Conservation (phyloP, 1,284 basidiomycete species). For the Heterobasidion parviporum region DNA sequence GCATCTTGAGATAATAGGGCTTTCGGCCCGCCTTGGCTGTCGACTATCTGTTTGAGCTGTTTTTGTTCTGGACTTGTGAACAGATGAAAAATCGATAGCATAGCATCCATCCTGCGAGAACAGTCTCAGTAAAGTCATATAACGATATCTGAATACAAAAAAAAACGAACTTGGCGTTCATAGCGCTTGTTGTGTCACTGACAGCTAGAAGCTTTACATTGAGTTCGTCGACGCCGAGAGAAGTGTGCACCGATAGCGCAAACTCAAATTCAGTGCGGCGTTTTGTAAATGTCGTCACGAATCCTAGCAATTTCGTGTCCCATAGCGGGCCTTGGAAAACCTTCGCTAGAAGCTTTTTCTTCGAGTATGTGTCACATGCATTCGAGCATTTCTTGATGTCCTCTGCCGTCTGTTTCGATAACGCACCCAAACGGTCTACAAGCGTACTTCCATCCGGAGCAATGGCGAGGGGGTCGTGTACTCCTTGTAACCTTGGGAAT, state of each 20-base stretch:
- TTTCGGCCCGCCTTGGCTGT: constrained; percentile 4
- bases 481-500: constrained; percentile 11
- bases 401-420: constrained; percentile 15
- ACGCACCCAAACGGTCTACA: constrained; percentile 13
- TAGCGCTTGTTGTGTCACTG: constrained; percentile 12
- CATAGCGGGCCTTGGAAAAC: constrained; percentile 28
- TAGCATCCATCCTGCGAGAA: constrained; percentile 1
- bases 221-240: constrained; percentile 22
- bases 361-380: constrained; percentile 22
- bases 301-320: constrained; percentile 26
- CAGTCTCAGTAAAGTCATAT: not conserved
- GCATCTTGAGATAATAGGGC: not conserved
- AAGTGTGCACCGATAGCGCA: constrained; percentile 25
- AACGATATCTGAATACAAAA: not conserved
- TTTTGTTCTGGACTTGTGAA: constrained; percentile 4
- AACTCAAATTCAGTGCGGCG: constrained; percentile 24
- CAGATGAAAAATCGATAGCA: not conserved
- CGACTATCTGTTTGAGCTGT: constrained; percentile 1
- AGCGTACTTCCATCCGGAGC: constrained; percentile 15
- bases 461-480: constrained; percentile 14
- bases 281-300: constrained; percentile 22
- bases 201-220: constrained; percentile 23
- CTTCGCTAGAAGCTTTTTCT: constrained; percentile 25
- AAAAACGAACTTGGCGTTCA: constrained; percentile 20
- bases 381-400: constrained; percentile 24